Conservation (phyloP, 768 basidiomycete species). For the Suillus spraguei region DNA sequence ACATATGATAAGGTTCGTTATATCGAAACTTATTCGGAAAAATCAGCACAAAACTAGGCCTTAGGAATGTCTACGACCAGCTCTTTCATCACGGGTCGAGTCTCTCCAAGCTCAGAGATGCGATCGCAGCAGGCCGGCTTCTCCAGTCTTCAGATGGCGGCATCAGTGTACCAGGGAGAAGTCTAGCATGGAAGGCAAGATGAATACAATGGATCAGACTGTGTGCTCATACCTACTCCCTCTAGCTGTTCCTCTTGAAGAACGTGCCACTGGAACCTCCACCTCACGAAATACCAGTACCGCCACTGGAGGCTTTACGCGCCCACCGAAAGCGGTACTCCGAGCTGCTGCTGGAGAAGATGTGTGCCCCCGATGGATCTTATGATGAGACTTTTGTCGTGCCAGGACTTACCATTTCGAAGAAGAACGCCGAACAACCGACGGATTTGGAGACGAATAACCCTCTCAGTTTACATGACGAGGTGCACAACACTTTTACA, state of each 20-base stretch:
- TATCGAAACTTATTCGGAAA: not conserved
- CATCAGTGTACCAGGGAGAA: constrained; percentile 67
- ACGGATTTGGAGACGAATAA: constrained; percentile 72
- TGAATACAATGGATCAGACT: constrained; percentile 14
- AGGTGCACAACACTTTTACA: constrained; percentile 43
- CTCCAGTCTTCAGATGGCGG: constrained; percentile 44
- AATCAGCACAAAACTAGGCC: not conserved
- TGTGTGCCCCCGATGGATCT: constrained; percentile 85
- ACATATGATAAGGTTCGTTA: constrained; percentile 28
- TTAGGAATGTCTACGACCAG: constrained; percentile 44
- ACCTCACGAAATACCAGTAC: constrained; percentile 37
- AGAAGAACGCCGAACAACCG: constrained; percentile 28
- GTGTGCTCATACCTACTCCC: constrained; percentile 24
- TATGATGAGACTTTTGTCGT: constrained; percentile 69
- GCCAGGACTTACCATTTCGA: constrained; percentile 49
- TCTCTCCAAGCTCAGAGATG: constrained; percentile 68
- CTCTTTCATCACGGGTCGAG: constrained; percentile 55
- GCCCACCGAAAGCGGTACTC: constrained; percentile 58
- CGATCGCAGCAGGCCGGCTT: constrained; percentile 61
- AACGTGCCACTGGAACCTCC: constrained; percentile 57
- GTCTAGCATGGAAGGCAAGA: constrained; percentile 80
- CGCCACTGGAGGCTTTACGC: constrained; percentile 46
- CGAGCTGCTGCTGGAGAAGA: constrained; percentile 61
- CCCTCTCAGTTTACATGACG: constrained; percentile 77
- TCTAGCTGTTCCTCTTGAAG: constrained; percentile 68